A percentile compares a stretch with the other conserved stretches of the same genome.
Evolutionary conservation across 2,329 filamentous ascomycete species (phyloP).

Genomic region (Polychaeton citri): DNA sequence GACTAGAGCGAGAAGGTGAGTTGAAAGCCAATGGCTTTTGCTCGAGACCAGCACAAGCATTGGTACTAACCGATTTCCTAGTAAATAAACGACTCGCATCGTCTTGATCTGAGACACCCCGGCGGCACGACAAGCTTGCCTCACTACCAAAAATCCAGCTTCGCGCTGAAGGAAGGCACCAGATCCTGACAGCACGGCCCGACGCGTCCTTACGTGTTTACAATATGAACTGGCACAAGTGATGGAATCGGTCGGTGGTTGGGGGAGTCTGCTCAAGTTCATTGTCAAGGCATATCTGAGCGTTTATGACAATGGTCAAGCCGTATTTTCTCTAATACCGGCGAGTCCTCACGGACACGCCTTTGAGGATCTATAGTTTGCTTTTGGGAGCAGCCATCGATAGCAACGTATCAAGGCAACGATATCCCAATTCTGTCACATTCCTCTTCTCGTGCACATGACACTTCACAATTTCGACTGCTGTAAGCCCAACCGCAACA

Average conservation of each 20-base stretch:
- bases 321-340: slow-evolving; percentile 16
- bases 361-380: slow-evolving; percentile 1
- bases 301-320: slow-evolving; percentile 1
- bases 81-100: slow-evolving; percentile 36
- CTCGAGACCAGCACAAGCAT: slow-evolving; percentile 1
- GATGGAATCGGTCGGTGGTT: no score
- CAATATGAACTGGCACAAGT: no score
- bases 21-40: slow-evolving; percentile 10
- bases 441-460: no score
- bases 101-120: slow-evolving; percentile 13
- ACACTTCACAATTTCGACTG: no score
- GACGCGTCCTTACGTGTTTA: no score
- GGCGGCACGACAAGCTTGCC: neutral
- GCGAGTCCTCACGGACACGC: slow-evolving; percentile 5
- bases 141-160: slow-evolving; percentile 9
- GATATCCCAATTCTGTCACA: no score
- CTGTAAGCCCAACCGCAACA: no score
- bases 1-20: slow-evolving; percentile 95
- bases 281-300: neutral
- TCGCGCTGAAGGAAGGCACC: slow-evolving; percentile 21
- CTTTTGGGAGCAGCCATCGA: slow-evolving; percentile 12
- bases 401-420: slow-evolving; percentile 4
- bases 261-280: neutral
- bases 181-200: slow-evolving; percentile 17
- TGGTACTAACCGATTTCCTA: slow-evolving; percentile 12